Evolutionary conservation across 805 yeast species (phyloP).

Genomic region (Saccharomycopsis fibuligera): DNA sequence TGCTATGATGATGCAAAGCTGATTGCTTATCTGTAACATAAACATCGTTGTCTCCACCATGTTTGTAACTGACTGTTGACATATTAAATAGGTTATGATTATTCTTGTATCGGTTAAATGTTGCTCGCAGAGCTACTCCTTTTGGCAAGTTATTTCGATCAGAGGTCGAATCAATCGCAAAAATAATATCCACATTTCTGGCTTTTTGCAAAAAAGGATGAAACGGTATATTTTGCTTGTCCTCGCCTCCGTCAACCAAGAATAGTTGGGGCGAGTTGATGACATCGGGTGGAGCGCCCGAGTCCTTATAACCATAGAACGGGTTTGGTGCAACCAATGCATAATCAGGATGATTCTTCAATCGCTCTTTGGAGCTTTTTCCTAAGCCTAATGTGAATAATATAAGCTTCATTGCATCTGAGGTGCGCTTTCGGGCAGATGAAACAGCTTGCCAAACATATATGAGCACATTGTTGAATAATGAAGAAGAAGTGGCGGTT

Average conservation of each 20-base stretch:
- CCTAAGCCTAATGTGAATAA: constrained; percentile 41
- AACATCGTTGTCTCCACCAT: background rate
- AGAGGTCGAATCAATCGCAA: constrained; percentile 55
- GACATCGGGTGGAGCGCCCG: constrained; percentile 25
- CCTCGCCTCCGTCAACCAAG: constrained; percentile 78
- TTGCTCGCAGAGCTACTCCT: constrained; percentile 44
- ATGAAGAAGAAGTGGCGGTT: constrained; percentile 57
- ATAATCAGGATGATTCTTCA: constrained; percentile 44
- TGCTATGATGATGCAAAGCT: constrained; percentile 30
- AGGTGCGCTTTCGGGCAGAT: constrained; percentile 27
- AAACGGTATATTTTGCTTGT: constrained; percentile 64
- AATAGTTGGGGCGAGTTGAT: constrained; percentile 30
- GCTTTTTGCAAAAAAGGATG: constrained; percentile 57
- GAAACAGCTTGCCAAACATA: constrained; percentile 39
- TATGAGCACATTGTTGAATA: constrained; percentile 49
- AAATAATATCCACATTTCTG: constrained; percentile 54
- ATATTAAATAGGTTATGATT: background rate
- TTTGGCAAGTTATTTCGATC: constrained; percentile 52
- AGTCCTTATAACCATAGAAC: constrained; percentile 33
- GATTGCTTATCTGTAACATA: too few species aligned
- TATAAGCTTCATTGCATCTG: constrained; percentile 33
- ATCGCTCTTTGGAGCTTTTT: constrained; percentile 28
- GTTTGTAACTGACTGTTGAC: background rate
- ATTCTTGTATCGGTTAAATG: constrained; percentile 29
- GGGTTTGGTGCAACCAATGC: constrained; percentile 52